Conservation (phyloP, 2,329 filamentous ascomycete genomes). For the Colletotrichum liriopes region DNA sequence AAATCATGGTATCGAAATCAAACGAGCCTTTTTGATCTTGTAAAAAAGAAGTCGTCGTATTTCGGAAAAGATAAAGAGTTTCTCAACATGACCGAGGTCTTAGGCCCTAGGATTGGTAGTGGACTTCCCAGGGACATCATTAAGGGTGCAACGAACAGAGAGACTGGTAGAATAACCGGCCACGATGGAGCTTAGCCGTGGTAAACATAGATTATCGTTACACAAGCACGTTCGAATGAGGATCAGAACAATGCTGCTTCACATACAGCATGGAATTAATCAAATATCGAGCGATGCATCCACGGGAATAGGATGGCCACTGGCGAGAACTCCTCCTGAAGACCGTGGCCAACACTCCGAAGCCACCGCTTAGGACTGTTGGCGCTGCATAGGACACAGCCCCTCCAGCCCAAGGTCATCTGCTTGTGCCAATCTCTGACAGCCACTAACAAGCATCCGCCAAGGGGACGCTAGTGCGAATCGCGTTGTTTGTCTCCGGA, state of each 20-base stretch:
- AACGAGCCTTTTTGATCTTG: too few relatives aligned
- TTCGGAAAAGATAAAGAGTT: too few relatives aligned
- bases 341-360: neutral
- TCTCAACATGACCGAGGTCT: too few relatives aligned
- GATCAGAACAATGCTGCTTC: neutral
- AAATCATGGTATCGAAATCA: too few relatives aligned
- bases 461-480: constrained; percentile 19
- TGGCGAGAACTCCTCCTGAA: neutral
- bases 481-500: neutral
- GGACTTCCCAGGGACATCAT: neutral
- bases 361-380: neutral
- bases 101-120: too few relatives aligned
- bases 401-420: neutral
- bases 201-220: neutral
- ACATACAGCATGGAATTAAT: neutral
- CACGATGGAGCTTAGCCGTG: neutral
- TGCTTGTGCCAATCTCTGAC: constrained; percentile 23
- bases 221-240: neutral
- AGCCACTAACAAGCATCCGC: constrained; percentile 18
- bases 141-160: neutral
- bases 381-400: too few relatives aligned
- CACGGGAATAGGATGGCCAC: neutral
- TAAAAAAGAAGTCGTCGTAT: too few relatives aligned
- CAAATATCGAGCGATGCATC: neutral
- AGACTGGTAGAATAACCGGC: neutral